Evolutionary conservation across 306 rosid species (phyloP).

Genomic region (Malus fusca): DNA sequence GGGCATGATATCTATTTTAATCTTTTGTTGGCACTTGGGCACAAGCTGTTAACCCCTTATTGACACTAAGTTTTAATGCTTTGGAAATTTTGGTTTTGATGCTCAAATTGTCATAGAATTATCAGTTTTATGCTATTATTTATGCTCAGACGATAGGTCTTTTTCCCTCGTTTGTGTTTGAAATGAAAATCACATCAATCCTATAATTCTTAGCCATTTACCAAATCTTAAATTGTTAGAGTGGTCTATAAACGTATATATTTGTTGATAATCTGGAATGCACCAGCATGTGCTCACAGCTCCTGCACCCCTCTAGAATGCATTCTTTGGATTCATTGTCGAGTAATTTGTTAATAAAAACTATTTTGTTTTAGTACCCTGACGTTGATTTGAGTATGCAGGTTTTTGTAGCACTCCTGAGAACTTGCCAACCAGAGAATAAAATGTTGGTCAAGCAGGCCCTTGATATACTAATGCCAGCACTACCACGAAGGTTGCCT

Average conservation of each 20-base stretch:
- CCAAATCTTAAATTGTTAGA: neutral
- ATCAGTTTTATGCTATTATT: neutral
- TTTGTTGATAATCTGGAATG: neutral
- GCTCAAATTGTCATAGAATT: neutral
- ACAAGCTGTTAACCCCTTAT: constrained; percentile 6
- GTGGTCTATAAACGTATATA: neutral
- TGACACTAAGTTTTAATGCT: neutral
- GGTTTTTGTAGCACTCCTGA: constrained; percentile 98
- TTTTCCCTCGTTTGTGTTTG: neutral
- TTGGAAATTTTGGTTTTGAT: neutral
- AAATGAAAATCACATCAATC: neutral
- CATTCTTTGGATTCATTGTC: neutral
- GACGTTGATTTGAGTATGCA: constrained; percentile 37
- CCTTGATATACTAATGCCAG: constrained; percentile 98
- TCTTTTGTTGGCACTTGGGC: neutral
- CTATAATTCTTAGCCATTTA: neutral
- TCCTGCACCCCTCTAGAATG: neutral
- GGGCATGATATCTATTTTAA: neutral
- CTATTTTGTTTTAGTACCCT: constrained; percentile 7
- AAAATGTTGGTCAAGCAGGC: constrained; percentile 99
- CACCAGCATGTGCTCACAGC: neutral
- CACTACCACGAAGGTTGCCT: constrained; percentile 93
- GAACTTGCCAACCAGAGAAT: constrained; percentile 98
- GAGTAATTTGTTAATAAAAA: neutral
- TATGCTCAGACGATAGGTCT: neutral